Base-by-base conservation (phyloP, 805 yeast species). In the Zygosaccharomyces bailii region DNA sequence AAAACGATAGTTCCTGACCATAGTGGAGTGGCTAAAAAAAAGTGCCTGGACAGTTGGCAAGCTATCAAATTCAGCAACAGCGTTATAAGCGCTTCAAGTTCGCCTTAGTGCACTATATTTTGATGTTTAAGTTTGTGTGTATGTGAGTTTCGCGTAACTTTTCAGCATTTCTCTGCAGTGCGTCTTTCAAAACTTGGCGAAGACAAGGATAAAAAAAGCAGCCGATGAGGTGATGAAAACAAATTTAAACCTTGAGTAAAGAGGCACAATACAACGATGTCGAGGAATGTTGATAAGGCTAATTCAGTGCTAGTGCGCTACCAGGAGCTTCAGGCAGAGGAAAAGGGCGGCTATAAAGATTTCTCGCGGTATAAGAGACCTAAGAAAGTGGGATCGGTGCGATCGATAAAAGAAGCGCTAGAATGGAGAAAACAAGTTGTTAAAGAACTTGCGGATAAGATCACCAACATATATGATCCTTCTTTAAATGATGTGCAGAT, bases 241-340 rank as follows among this genome's bases (percentile, higher is more conserved):
- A 24, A 36, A 34, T 35, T 31, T 14, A 7, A 9, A 17, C 17
- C n/a, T 29, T 16, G 4, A 14, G 25, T 11, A 11, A 14, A 18
- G 16, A 13, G 11, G 7, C n/a, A 18, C n/a, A n/a, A 24, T 35
- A 14, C 19, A 39, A 35, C 8, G 27, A 86, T 86, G 95, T 83
- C 93, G 25, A 68, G 93, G 49, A 85, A 85, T 58, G 74, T 75
- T 27, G 95, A 87, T 54, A 84, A 82, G 56, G 82, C 91, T 4
- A 85, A 84, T 59, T 77, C 89, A 0, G 74, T 82, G 42, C 74
- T 86, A 44, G 78, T 77, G 52, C 69, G 88, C 38, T 81, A 73
- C 57, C 82, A 84, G 41, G 82, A 77, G 34, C 78, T 76, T 49
- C 78, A 78, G 57, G 81, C 79, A 4, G 75, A 70, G 34, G 79